Evolutionary conservation across 2,329 filamentous ascomycete genomes (phyloP), one percentile per base, ranked within the genome.

Genomic region (Ophiostoma pallidulum): DNA sequence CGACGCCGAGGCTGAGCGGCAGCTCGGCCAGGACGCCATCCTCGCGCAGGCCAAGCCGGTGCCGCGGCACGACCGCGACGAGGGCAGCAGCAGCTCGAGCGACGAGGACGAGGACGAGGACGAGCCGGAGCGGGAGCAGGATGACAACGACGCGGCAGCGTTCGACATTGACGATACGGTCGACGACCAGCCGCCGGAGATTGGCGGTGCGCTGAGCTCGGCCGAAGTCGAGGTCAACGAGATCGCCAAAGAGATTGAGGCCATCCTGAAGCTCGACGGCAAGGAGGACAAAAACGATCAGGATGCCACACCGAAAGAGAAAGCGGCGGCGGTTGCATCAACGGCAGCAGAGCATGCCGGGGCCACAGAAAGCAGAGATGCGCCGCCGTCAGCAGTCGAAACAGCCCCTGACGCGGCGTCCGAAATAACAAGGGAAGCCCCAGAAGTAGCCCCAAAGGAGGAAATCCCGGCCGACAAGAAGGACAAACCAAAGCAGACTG

Each of bases 1-100:
- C 4, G 68, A 80, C 20, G 68, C 75, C 52, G 71, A 79, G 57
- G 74, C 75, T 19, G 69, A 68, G 56, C 71, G 66, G 51, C 74
- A 75, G 58, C 55, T 69, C 50, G 65, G 59, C 33, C 56, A 62
- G 33, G 58, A 60, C 13, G 60, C 60, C 6, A 57, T 67, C 4
- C 65, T 72, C 12, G 68, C 73, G 18, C 71, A 75, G 56, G 61
- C 75, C 3, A 60, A 54, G n/a, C n/a, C n/a, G n/a, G n/a, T n/a
- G 14, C 56, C 58, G 45, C 50, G 66, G 46, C 57, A 60, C 31
- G 18, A 31, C 20, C 4, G 28, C 12, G 57, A 61, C 22, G 57
- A 58, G 41, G 56, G 66, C 24, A 61, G 59, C 14, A 41, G 26
- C 10, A 37, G 66, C 31, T 60, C 59, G 13, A 38, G 36, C 4